Base-by-base conservation (phyloP, 441 rosid species). In the Adansonia madagascariensis region DNA sequence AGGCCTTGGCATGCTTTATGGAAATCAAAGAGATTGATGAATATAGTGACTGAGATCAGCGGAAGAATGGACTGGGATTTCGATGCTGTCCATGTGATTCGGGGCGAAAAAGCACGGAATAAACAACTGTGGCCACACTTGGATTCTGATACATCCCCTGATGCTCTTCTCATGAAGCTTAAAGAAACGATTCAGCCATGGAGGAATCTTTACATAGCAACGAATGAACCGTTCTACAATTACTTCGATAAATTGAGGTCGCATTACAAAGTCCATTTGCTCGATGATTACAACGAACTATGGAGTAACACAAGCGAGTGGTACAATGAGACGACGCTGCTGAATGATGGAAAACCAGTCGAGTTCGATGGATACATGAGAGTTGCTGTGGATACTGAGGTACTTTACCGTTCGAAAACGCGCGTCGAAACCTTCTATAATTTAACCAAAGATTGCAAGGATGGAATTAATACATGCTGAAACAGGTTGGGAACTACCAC, bases 21-120 rank as follows among this genome's bases (percentile, higher is more conserved):
- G 97, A 94, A 95, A 83, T 95, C 99, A 0, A 95, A 94, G 92
- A 88, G 98, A 67, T 77, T 95, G 80, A 95, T 95, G 98, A 91
- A 95, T 80, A 95, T 95, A 8, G 97, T 94, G 17, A 79, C 95
- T 0, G 94, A 84, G 71, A 91, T 95, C 22, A 90, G 97, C 15
- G 97, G 98, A 55, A 85, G 69, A 77, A 94, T 94, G 99, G 98
- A 95, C 79, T 95, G 98, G 98, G 98, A 95, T 75, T 94, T 92
- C 52, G 99, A 94, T 71, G 94, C 98, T 0, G 91, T 85, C 68
- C 99, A 95, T 60, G 94, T 95, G 24, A 90, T 95, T 72, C 87
- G 99, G 80, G 98, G 99, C 8, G 95, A 89, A 83, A 95, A 91
- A 73, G 97, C 94, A 0, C 83, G 83, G 77, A 90, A 92, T 79